phyloP scores from a whole-genome alignment of 352 stramenopile species.

The Saprolegnia parasitica region DNA sequence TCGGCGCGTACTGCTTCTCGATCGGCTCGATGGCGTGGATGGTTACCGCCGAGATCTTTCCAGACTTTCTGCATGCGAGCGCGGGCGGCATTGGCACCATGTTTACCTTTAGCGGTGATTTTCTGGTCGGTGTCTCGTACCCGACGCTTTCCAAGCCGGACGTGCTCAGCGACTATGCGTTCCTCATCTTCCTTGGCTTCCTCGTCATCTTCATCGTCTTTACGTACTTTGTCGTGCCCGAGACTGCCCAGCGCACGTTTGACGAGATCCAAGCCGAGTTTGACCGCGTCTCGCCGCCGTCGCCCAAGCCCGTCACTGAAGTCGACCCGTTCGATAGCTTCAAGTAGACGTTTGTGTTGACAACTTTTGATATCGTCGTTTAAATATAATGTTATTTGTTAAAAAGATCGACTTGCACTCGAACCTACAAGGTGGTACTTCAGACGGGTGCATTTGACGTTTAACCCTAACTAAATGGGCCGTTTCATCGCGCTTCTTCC shows the following conservation, averaged over 20 bases:
- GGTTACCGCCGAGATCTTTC: conserved; percentile 53
- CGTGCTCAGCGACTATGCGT: conserved; percentile 40
- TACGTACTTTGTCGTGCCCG: conserved; percentile 44
- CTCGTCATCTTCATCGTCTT: conserved; percentile 58
- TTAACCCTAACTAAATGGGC: too few species aligned
- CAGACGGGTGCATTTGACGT: too few species aligned
- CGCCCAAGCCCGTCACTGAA: too few species aligned
- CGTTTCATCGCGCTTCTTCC: too few species aligned
- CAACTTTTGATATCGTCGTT: neutral
- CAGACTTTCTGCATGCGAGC: conserved; percentile 43
- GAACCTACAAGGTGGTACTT: too few species aligned
- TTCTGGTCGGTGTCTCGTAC: conserved; percentile 49
- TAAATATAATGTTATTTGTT: too few species aligned
- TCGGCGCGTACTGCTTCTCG: conserved; percentile 35
- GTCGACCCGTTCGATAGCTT: neutral
- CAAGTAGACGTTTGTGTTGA: neutral
- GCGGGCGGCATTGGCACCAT: conserved; percentile 46
- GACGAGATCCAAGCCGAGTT: conserved; percentile 41
- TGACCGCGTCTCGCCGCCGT: neutral
- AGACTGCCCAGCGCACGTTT: conserved; percentile 56
- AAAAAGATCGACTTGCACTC: too few species aligned
- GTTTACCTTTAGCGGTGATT: conserved; percentile 49
- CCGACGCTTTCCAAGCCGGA: conserved; percentile 42
- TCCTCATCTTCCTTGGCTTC: conserved; percentile 39
- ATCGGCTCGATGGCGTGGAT: conserved; percentile 55